Conservation (phyloP, 192 early-diverging fungal genomes). For the Powellomyces hirtus region DNA sequence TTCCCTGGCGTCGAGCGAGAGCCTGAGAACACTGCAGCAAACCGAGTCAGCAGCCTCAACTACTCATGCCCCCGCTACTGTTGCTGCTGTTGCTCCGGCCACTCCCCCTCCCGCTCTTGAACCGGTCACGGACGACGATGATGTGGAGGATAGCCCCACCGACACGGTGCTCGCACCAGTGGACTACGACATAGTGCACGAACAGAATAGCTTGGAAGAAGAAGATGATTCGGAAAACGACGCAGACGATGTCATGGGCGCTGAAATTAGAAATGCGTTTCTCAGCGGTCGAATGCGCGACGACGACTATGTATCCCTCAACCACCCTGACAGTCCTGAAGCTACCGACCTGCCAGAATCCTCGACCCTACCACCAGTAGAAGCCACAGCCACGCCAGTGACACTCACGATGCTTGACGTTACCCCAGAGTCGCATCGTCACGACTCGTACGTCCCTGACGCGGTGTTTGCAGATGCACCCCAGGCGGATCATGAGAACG, state of each 20-base stretch:
- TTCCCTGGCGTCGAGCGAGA: background rate
- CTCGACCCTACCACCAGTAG: too few species aligned
- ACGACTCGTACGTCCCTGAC: background rate
- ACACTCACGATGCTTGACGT: background rate
- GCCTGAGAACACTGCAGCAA: background rate
- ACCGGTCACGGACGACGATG: background rate
- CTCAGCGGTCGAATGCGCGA: background rate
- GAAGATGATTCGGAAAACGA: background rate
- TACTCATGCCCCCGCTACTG: too few species aligned
- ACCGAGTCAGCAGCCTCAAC: too few species aligned
- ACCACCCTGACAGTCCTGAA: too few species aligned
- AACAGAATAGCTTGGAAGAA: background rate
- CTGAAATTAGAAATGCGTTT: background rate
- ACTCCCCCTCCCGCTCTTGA: too few species aligned
- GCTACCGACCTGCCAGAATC: too few species aligned
- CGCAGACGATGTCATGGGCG: background rate
- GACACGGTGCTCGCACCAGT: too few species aligned
- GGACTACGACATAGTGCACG: background rate
- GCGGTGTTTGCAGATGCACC: background rate
- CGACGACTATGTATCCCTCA: background rate
- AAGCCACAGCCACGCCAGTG: background rate
- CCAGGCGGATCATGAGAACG: background rate
- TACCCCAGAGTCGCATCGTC: background rate
- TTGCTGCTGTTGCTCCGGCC: too few species aligned
- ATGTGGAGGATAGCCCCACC: background rate